A percentile compares a stretch with the other conserved stretches of the same genome.
Evolutionary conservation across 179 eudicot genomes (phyloP).

Genomic region (Silene coronaria): DNA sequence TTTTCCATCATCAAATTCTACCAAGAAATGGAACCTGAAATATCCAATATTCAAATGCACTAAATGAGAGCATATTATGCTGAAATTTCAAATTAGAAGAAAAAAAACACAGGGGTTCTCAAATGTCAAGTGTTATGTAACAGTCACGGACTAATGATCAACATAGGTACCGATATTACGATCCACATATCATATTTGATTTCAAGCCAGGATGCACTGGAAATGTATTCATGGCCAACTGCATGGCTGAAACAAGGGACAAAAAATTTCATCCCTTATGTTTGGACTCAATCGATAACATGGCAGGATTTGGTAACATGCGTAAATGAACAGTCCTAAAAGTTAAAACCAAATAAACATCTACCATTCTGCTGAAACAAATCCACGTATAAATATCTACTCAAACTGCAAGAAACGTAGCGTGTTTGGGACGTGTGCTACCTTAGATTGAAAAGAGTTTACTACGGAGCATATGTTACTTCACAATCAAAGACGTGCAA

Average conservation of each 20-base stretch:
- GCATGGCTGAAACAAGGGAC: background rate
- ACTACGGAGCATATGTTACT: no score
- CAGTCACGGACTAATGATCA: background rate
- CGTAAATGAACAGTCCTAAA: no score
- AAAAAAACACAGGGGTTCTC: background rate
- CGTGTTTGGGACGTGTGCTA: no score
- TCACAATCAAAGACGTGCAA: no score
- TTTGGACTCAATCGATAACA: background rate
- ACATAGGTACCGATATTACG: background rate
- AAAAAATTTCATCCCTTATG: background rate
- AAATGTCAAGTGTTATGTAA: background rate
- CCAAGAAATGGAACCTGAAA: conserved; percentile 68
- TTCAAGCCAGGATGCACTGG: background rate
- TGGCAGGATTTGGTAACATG: no score
- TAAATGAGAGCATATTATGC: background rate
- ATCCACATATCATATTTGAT: background rate
- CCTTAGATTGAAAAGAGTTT: no score
- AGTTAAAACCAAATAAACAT: no score
- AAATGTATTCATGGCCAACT: background rate
- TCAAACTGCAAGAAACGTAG: no score
- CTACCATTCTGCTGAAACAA: no score
- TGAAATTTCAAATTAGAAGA: background rate
- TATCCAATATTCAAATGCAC: conserved; percentile 20
- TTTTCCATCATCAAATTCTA: conserved; percentile 76
- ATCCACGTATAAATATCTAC: no score